Percentiles rank a stretch among this genome's conserved stretches.
Evolutionary conservation across 345 rosid genomes (phyloP).

Genomic region (Pugionium cornutum): DNA sequence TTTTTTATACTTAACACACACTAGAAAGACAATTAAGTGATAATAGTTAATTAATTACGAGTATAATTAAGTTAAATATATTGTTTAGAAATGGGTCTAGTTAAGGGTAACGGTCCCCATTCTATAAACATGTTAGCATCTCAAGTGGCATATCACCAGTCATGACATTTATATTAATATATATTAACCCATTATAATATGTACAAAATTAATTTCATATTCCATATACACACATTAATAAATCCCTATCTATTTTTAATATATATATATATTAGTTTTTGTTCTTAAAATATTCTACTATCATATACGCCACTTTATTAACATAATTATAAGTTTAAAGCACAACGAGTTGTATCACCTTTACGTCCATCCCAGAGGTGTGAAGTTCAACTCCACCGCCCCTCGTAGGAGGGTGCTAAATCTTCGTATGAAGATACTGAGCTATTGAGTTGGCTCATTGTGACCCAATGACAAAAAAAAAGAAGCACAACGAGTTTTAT

Average conservation of each 20-base stretch:
- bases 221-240: background rate
- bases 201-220: background rate
- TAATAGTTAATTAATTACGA: background rate
- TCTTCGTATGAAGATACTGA: too few species aligned
- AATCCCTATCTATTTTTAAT: background rate
- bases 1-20: too few species aligned
- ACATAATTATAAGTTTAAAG: too few species aligned
- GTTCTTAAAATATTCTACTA: background rate
- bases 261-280: background rate
- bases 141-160: conserved; percentile 30
- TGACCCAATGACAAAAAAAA: too few species aligned
- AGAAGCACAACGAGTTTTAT: too few species aligned
- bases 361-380: too few species aligned
- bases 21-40: too few species aligned
- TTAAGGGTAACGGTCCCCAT: conserved; percentile 38
- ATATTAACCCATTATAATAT: background rate
- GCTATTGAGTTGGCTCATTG: too few species aligned
- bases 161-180: conserved; percentile 13
- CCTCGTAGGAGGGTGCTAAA: too few species aligned
- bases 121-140: conserved; percentile 40
- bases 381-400: too few species aligned
- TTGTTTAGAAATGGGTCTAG: conserved; percentile 15
- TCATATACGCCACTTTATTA: background rate
- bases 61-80: conserved; percentile 15
- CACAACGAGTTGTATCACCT: too few species aligned